Percentiles rank a stretch among this genome's conserved stretches.
These are phyloP conservation scores for Phytopythium montanum DNA, from an alignment of 352 stramenopile species.

Conservation along the genomic window DNA sequence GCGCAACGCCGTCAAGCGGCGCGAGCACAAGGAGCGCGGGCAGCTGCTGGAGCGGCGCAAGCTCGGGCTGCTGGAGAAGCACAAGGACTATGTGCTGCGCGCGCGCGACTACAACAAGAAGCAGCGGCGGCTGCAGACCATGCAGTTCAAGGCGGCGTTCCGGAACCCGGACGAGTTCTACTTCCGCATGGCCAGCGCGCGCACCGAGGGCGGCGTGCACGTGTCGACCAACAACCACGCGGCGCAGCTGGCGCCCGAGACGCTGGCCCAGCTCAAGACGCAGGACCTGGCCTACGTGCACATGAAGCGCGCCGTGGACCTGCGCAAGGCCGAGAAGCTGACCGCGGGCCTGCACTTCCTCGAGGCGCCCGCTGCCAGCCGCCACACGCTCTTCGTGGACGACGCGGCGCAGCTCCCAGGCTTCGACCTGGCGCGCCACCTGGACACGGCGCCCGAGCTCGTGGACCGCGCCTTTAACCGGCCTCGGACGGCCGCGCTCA, in stretches of 20 bases:
- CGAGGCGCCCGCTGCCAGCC: conserved; percentile 75
- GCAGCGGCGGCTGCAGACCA: conserved; percentile 80
- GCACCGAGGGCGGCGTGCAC: conserved; percentile 77
- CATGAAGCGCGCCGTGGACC: conserved; percentile 80
- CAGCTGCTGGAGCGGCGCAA: conserved; percentile 92
- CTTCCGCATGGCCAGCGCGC: conserved; percentile 92
- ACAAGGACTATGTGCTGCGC: conserved; percentile 97
- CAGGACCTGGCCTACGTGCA: conserved; percentile 96
- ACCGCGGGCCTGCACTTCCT: conserved; percentile 76
- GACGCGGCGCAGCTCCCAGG: conserved; percentile 56
- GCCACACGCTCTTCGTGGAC: conserved; percentile 95
- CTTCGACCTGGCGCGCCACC: conserved; percentile 92
- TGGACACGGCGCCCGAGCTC: conserved; percentile 83
- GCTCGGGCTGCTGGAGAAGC: conserved; percentile 97
- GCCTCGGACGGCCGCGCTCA: conserved; percentile 52
- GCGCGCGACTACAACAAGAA: conserved; percentile 96
- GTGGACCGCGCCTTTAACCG: conserved; percentile 73
- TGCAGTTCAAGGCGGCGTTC: conserved; percentile 92
- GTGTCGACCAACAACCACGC: conserved; percentile 71
- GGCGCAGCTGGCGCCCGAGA: conserved; percentile 65
- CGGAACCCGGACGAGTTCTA: conserved; percentile 99
- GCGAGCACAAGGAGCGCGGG: conserved; percentile 97
- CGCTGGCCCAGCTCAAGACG: conserved; percentile 92
- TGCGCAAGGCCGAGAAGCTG: conserved; percentile 80
- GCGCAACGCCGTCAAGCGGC: conserved; percentile 98